Conservation (phyloP, 2,329 filamentous ascomycete genomes). For the Trichoderma sp. region DNA sequence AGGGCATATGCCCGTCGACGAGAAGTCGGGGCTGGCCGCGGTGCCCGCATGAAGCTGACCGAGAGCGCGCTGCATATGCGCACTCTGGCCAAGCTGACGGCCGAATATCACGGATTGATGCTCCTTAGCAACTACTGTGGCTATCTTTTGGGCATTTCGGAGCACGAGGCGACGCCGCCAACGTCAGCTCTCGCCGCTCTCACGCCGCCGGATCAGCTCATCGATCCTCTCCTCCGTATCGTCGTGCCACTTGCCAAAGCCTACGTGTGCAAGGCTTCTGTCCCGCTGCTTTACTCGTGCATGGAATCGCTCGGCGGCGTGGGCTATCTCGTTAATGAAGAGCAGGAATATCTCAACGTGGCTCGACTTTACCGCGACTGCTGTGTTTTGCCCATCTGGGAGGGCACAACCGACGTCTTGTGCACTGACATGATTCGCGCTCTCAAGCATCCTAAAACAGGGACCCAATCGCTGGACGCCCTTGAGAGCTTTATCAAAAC, state of each 20-base stretch:
- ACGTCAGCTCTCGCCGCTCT: slow-evolving; percentile 29
- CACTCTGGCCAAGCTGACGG: slow-evolving; percentile 54
- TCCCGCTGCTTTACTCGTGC: slow-evolving; percentile 50
- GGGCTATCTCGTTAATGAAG: slow-evolving; percentile 62
- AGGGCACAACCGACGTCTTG: slow-evolving; percentile 70
- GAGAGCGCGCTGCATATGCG: slow-evolving; percentile 56
- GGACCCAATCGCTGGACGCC: slow-evolving; percentile 38
- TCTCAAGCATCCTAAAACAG: slow-evolving; percentile 43
- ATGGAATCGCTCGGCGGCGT: slow-evolving; percentile 66
- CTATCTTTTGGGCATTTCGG: slow-evolving; percentile 52
- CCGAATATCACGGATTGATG: slow-evolving; percentile 55
- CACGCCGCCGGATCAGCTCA: slow-evolving; percentile 34
- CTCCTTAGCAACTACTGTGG: slow-evolving; percentile 53
- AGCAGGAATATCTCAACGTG: slow-evolving; percentile 63
- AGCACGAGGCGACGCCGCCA: slow-evolving; percentile 35
- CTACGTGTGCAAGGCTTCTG: slow-evolving; percentile 49
- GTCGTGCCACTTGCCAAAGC: slow-evolving; percentile 61
- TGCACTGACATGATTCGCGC: slow-evolving; percentile 50
- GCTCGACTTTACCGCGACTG: slow-evolving; percentile 64
- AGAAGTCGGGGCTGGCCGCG: slow-evolving; percentile 45
- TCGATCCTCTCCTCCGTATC: slow-evolving; percentile 49
- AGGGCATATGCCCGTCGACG: slow-evolving; percentile 57
- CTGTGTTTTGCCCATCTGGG: slow-evolving; percentile 64
- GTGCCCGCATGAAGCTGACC: slow-evolving; percentile 45
- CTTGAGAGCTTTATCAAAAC: slow-evolving; percentile 40